Evolutionary conservation across 2,329 filamentous ascomycete species (phyloP).

Genomic region (Helotiales sp.): DNA sequence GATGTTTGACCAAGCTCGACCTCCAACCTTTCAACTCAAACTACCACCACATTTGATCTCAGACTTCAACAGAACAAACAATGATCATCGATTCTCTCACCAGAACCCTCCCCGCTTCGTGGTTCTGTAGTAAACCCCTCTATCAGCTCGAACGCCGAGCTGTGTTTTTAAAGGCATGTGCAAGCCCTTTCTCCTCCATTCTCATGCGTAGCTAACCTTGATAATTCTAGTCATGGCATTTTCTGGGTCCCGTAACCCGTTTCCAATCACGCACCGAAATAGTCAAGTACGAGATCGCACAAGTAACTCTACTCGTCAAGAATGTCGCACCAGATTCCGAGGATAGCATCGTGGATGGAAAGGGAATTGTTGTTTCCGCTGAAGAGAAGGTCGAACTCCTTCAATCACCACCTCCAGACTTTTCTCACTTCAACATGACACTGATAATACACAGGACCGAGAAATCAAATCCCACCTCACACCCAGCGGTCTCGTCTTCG

Average conservation of each 20-base stretch:
- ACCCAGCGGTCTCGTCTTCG: conserved; percentile 52
- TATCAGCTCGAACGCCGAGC: conserved; percentile 51
- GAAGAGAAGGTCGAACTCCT: conserved; percentile 23
- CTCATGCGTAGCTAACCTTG: no score
- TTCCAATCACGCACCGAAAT: conserved; percentile 43
- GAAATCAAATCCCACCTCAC: conserved; percentile 41
- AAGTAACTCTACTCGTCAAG: conserved; percentile 43
- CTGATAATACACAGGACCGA: conserved; percentile 22
- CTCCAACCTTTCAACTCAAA: neutral
- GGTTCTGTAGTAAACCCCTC: conserved; percentile 49
- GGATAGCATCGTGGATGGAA: conserved; percentile 27
- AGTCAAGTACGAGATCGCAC: conserved; percentile 51
- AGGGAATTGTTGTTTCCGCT: conserved; percentile 42
- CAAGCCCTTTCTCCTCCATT: no score
- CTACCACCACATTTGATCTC: no score
- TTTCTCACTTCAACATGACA: neutral
- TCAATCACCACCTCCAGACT: neutral
- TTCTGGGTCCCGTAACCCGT: conserved; percentile 51
- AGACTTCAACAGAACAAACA: conserved; percentile 7
- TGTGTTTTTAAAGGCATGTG: conserved; percentile 45
- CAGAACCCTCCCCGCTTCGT: conserved; percentile 52
- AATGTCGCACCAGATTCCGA: conserved; percentile 30
- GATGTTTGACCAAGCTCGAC: no score
- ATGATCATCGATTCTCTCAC: conserved; percentile 26
- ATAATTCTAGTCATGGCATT: conserved; percentile 47